A percentile compares a stretch with the other conserved stretches of the same genome.
These are phyloP conservation scores for Penium margaritaceum DNA, from an alignment of 139 green algal species.

Conservation along the genomic window DNA sequence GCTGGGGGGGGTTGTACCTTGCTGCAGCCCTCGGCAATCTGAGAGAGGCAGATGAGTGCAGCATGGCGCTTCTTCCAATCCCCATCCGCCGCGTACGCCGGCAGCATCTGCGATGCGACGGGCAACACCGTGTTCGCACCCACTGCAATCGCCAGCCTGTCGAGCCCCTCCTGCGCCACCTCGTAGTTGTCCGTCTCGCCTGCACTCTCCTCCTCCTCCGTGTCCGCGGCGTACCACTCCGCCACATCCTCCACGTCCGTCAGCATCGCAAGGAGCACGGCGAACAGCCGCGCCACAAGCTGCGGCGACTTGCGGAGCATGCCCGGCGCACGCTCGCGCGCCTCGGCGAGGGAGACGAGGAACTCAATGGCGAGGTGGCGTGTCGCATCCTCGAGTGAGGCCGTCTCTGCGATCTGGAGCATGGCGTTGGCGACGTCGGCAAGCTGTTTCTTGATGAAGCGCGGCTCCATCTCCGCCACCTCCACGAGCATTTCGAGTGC, in stretches of 20 bases:
- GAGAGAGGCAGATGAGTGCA: conserved; percentile 74
- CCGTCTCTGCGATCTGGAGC: conserved; percentile 55
- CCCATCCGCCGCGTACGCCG: conserved; percentile 60
- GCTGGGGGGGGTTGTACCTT: too few species aligned
- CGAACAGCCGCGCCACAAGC: conserved; percentile 73
- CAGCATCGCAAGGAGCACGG: conserved; percentile 73
- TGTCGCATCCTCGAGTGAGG: conserved; percentile 57
- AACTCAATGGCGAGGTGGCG: conserved; percentile 82
- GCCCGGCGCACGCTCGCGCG: conserved; percentile 76
- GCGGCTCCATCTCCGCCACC: conserved; percentile 76
- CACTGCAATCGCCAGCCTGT: conserved; percentile 81
- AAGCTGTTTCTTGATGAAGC: conserved; percentile 82
- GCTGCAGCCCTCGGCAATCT: conserved; percentile 92
- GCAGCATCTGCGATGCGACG: conserved; percentile 66
- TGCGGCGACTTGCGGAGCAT: conserved; percentile 91
- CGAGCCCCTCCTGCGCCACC: conserved; percentile 78
- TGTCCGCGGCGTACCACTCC: conserved; percentile 61
- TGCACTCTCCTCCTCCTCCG: conserved; percentile 53
- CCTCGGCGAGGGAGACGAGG: conserved; percentile 88
- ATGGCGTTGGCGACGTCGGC: conserved; percentile 72
- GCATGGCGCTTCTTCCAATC: conserved; percentile 88
- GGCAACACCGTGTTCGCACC: conserved; percentile 79
- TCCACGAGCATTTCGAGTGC: conserved; percentile 90
- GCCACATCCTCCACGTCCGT: conserved; percentile 88
- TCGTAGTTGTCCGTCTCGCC: conserved; percentile 40